phyloP scores from a whole-genome alignment of 345 rosid genomes.

The Mallotus nudiflorus region DNA sequence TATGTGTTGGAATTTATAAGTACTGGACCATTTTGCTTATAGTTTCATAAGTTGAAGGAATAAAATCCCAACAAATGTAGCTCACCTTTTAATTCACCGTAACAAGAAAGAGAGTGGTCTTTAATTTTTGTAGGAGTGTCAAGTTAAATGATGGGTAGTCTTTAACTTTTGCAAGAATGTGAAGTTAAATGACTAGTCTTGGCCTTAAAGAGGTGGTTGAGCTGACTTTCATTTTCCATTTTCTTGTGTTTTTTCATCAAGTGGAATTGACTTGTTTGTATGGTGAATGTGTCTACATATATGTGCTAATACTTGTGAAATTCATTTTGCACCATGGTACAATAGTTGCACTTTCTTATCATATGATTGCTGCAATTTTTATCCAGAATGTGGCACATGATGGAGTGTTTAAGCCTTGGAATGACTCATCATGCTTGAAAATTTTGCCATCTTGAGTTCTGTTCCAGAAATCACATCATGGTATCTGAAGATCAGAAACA shows the following conservation, averaged over 20 bases:
- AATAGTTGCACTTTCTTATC: background rate
- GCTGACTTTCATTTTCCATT: background rate
- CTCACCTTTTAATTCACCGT: background rate
- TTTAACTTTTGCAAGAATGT: background rate
- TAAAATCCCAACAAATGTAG: background rate
- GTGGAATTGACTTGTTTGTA: background rate
- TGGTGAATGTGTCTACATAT: background rate
- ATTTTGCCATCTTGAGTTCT: slow-evolving; percentile 17
- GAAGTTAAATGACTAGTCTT: background rate
- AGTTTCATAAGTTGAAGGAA: slow-evolving; percentile 1
- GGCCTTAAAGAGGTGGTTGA: background rate
- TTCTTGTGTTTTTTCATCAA: background rate
- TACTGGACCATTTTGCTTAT: background rate
- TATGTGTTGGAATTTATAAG: background rate
- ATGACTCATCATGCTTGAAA: slow-evolving; percentile 33
- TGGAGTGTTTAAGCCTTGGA: slow-evolving; percentile 61
- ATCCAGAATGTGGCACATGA: slow-evolving; percentile 48
- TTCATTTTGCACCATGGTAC: background rate
- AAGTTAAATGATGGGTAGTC: background rate
- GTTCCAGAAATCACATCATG: background rate
- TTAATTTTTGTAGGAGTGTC: background rate
- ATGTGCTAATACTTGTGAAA: background rate
- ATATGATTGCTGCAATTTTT: background rate
- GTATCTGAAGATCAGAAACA: background rate
- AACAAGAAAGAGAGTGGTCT: background rate